phyloP scores from a whole-genome alignment of 1,139 yeast genomes.

The Suzukiozyma palmioleophila region DNA sequence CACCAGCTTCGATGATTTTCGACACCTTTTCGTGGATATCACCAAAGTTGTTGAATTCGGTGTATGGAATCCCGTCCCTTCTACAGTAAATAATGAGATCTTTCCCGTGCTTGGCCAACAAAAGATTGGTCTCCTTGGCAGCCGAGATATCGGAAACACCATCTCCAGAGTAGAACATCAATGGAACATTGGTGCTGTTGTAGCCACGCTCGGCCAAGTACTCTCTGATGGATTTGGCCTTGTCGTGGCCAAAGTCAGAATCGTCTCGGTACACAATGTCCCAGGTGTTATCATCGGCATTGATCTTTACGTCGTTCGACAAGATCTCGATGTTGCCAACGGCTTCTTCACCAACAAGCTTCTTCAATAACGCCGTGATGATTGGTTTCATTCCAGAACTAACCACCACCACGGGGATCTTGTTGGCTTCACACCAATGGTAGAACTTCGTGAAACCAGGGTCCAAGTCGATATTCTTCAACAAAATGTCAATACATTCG shows the following conservation, averaged over 20 bases:
- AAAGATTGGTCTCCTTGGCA: slow-evolving; percentile 87
- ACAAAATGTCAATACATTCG: slow-evolving; percentile 68
- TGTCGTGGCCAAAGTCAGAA: slow-evolving; percentile 90
- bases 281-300: slow-evolving; percentile 57
- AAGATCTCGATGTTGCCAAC: slow-evolving; percentile 71
- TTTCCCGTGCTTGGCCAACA: slow-evolving; percentile 90
- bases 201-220: slow-evolving; percentile 46
- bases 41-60: slow-evolving; percentile 69
- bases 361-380: slow-evolving; percentile 68
- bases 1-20: slow-evolving; percentile 23
- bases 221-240: slow-evolving; percentile 74
- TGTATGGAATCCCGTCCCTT: slow-evolving; percentile 76
- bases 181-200: slow-evolving; percentile 33
- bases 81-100: slow-evolving; percentile 84
- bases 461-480: slow-evolving; percentile 66
- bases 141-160: slow-evolving; percentile 96
- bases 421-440: slow-evolving; percentile 67
- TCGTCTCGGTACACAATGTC: slow-evolving; percentile 81
- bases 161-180: slow-evolving; percentile 89
- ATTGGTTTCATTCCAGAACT: slow-evolving; percentile 93
- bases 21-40: slow-evolving; percentile 62
- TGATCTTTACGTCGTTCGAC: slow-evolving; percentile 68
- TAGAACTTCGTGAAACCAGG: slow-evolving; percentile 86
- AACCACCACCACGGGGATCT: slow-evolving; percentile 75
- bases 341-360: slow-evolving; percentile 75